These are phyloP conservation scores for Sporothrix variecibatus DNA, from an alignment of 2,329 filamentous ascomycete species.

Conservation along the genomic window DNA sequence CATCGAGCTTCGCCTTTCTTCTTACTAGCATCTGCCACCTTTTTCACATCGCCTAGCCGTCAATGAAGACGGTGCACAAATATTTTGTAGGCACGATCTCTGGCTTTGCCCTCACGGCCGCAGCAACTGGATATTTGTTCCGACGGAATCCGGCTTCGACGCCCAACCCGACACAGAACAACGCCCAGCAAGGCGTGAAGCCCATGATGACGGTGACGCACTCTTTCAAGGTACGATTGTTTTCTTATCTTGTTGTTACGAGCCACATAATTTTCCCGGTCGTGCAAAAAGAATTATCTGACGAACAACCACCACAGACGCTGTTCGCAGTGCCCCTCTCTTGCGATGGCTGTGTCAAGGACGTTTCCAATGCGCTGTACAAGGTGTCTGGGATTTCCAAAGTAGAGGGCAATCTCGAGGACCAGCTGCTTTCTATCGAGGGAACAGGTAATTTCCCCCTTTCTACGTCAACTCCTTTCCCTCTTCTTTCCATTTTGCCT, in stretches of 20 bases:
- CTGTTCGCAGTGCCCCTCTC: constrained; percentile 93
- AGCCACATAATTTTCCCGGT: constrained; percentile 14
- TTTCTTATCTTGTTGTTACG: not conserved
- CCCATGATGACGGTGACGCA: constrained; percentile 48
- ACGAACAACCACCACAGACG: constrained; percentile 57
- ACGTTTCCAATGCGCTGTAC: constrained; percentile 77
- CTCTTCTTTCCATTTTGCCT: not conserved
- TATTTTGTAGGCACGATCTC: constrained; percentile 14
- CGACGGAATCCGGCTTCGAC: not conserved
- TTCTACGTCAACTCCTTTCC: not conserved
- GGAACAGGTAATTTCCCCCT: constrained; percentile 63
- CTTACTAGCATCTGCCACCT: not conserved
- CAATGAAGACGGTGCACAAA: constrained; percentile 18
- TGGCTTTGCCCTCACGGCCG: constrained; percentile 21
- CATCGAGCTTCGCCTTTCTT: not conserved
- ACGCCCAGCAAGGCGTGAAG: constrained; percentile 8
- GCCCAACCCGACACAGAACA: not conserved
- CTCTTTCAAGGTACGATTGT: constrained; percentile 47
- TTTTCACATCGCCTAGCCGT: not conserved
- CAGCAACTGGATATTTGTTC: constrained; percentile 11
- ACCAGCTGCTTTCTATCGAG: constrained; percentile 81
- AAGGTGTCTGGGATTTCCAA: constrained; percentile 78
- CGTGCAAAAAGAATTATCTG: constrained; percentile 27
- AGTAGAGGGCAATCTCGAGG: constrained; percentile 77
- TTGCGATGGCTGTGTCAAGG: constrained; percentile 85